Conservation (phyloP, 2,329 filamentous ascomycete species). For the Pseudogymnoascus sp. region DNA sequence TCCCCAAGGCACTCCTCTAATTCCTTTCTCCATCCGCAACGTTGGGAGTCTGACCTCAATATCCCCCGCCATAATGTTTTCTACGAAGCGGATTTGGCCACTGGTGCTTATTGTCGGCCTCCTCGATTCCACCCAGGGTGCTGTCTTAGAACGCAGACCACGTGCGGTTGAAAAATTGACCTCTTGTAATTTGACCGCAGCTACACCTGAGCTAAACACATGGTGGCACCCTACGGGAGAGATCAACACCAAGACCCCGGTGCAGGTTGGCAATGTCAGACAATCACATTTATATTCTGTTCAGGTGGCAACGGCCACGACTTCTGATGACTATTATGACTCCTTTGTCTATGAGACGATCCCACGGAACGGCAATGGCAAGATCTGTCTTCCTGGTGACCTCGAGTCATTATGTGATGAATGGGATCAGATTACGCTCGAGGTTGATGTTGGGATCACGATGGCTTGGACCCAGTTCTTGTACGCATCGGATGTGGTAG, state of each 20-base stretch:
- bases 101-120: not conserved
- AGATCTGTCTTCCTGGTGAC: slow-evolving; percentile 21
- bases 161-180: not conserved
- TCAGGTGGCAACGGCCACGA: slow-evolving; percentile 14
- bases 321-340: slow-evolving; percentile 19
- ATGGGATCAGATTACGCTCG: slow-evolving; percentile 27
- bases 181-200: not conserved
- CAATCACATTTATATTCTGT: slow-evolving; percentile 20
- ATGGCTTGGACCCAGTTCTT: slow-evolving; percentile 32
- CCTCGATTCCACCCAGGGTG: not conserved
- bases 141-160: not conserved
- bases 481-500: slow-evolving; percentile 18
- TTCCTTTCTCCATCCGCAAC: not conserved
- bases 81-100: not conserved
- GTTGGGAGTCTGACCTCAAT: not conserved
- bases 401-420: slow-evolving; percentile 16
- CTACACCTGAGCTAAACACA: slow-evolving; percentile 9
- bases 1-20: not conserved
- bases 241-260: slow-evolving; percentile 19
- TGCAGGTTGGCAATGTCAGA: slow-evolving; percentile 18
- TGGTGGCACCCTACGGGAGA: slow-evolving; percentile 21
- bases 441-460: slow-evolving; percentile 24
- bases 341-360: slow-evolving; percentile 32
- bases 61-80: not conserved
- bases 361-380: slow-evolving; percentile 29